Evolutionary conservation across 2,329 filamentous ascomycete species (phyloP).

Genomic region (Monosporascus sp.): DNA sequence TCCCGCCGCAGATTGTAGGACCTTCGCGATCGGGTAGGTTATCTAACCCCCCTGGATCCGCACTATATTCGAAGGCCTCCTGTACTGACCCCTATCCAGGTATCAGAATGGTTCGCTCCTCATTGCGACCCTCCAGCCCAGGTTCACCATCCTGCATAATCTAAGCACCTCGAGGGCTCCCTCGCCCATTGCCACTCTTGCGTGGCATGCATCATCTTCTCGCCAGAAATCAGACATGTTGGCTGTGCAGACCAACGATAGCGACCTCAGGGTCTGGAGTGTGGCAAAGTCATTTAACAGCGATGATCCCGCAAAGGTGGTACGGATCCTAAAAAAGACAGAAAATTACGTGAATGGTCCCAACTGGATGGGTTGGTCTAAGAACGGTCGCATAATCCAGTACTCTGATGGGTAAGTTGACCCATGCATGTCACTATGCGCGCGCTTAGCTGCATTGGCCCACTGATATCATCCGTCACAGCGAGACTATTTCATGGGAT

Average conservation of each 20-base stretch:
- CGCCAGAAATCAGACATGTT: conserved; percentile 98
- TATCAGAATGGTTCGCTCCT: conserved; percentile 94
- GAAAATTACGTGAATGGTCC: conserved; percentile 69
- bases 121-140: conserved; percentile 81
- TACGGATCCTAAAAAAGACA: conserved; percentile 75
- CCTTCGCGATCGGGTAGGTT: conserved; percentile 87
- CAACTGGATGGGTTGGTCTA: conserved; percentile 98
- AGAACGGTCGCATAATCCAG: conserved; percentile 93
- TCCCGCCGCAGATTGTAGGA: conserved; percentile 82
- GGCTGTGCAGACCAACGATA: conserved; percentile 84
- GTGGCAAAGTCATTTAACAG: conserved; percentile 73
- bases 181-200: conserved; percentile 78
- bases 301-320: conserved; percentile 77
- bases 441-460: conserved; percentile 36
- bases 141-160: conserved; percentile 91
- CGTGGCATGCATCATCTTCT: conserved; percentile 95
- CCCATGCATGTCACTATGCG: conserved; percentile 30
- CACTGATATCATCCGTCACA: conserved; percentile 34
- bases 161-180: conserved; percentile 78
- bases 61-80: conserved; percentile 2
- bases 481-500: conserved; percentile 93
- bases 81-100: conserved; percentile 38
- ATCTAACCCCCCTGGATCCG: not conserved
- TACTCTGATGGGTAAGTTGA: conserved; percentile 76
- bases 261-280: conserved; percentile 93